Percentiles rank a stretch among this genome's conserved stretches.
phyloP scores from a whole-genome alignment of 768 basidiomycete species.

The Boletus barrowsii region DNA sequence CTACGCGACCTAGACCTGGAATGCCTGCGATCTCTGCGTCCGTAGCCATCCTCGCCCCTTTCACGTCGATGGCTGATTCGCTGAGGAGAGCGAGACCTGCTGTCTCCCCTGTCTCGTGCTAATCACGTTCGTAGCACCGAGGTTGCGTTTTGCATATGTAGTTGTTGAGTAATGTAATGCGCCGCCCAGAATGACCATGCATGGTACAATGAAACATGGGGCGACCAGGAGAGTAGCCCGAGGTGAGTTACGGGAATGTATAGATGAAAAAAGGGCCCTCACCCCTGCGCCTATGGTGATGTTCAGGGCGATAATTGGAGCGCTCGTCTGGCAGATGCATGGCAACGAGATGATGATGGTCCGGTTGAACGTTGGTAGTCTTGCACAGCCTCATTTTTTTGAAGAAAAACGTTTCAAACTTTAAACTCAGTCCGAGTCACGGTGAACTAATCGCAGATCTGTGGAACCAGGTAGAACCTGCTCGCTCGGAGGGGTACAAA shows the following conservation, averaged over 20 bases:
- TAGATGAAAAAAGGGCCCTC: conserved; percentile 9
- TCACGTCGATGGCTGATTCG: conserved; percentile 8
- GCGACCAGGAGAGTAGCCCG: conserved; percentile 24
- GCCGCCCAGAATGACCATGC: conserved; percentile 19
- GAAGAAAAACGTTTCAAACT: no score
- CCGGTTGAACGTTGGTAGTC: no score
- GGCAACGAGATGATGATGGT: not conserved
- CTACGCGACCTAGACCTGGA: conserved; percentile 29
- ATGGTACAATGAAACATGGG: conserved; percentile 9
- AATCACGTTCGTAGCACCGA: not conserved
- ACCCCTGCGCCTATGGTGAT: conserved; percentile 20
- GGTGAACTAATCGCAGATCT: no score
- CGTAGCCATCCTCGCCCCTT: conserved; percentile 5
- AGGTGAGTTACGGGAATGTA: conserved; percentile 21
- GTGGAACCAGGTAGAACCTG: no score
- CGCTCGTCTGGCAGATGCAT: conserved; percentile 16
- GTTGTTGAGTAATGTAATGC: not conserved
- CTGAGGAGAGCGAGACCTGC: conserved; percentile 27
- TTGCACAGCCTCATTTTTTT: not conserved
- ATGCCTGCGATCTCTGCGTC: conserved; percentile 9
- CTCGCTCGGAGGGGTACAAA: no score
- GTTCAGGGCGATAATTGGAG: conserved; percentile 7
- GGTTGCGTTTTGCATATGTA: conserved; percentile 2
- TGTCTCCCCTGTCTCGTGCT: conserved; percentile 21
- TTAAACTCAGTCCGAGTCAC: no score